phyloP scores from a whole-genome alignment of 176 grass and related monocot genomes.

The Tillandsia leiboldiana region DNA sequence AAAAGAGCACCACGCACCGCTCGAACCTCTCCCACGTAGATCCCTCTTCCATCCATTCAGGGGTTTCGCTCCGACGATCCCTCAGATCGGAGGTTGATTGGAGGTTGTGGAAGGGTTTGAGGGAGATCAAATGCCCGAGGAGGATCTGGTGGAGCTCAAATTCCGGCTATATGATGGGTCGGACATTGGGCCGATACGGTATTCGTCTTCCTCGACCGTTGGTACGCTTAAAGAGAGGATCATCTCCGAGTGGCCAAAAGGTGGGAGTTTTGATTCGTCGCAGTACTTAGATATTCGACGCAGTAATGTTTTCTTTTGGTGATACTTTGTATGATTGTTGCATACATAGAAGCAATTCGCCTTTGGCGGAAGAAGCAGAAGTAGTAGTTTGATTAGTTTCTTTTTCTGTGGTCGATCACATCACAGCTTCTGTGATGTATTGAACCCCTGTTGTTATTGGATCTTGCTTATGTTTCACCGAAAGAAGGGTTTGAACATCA shows the following conservation, averaged over 20 bases:
- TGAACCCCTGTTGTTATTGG: neutral
- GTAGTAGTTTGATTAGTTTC: no score
- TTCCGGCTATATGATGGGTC: slow-evolving; percentile 9
- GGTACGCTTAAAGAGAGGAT: slow-evolving; percentile 11
- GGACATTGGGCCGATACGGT: slow-evolving; percentile 7
- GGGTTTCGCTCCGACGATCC: neutral
- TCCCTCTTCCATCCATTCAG: slow-evolving; percentile 2
- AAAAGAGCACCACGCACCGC: slow-evolving; percentile 13
- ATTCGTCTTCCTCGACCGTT: slow-evolving; percentile 5
- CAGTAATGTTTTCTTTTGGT: no score
- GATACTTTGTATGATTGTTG: no score
- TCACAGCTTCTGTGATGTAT: no score
- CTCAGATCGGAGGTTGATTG: neutral
- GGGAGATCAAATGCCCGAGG: slow-evolving; percentile 5
- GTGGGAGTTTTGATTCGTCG: neutral
- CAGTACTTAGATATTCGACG: no score
- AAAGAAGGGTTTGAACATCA: neutral
- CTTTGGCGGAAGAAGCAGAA: no score
- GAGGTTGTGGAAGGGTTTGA: slow-evolving; percentile 3
- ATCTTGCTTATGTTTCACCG: neutral
- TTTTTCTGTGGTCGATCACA: no score
- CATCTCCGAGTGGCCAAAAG: slow-evolving; percentile 7
- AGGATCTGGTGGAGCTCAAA: slow-evolving; percentile 11
- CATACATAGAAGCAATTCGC: no score
- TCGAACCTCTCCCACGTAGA: neutral